Conservation (phyloP, 345 rosid species). For the Ricinus communis region DNA sequence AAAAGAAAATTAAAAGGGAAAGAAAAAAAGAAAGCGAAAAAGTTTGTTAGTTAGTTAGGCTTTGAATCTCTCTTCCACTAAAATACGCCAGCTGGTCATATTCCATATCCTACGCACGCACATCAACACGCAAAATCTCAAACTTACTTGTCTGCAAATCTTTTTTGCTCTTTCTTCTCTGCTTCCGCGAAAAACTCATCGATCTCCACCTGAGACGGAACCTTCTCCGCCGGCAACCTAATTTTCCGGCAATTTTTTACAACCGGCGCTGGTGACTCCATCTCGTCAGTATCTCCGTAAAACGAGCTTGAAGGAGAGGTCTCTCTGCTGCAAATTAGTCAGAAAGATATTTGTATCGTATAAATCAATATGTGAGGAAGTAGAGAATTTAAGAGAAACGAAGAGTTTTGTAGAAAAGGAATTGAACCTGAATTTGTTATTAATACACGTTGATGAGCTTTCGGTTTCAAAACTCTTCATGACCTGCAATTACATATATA, state of each 20-base stretch:
- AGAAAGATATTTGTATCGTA: too few relatives aligned
- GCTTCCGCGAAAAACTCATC: constrained; percentile 40
- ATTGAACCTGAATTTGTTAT: constrained; percentile 49
- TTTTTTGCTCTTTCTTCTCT: constrained; percentile 40
- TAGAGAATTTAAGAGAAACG: not conserved
- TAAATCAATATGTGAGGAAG: not conserved
- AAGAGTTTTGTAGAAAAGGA: not conserved
- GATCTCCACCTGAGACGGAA: constrained; percentile 42
- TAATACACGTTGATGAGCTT: constrained; percentile 41
- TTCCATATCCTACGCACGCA: constrained; percentile 44
- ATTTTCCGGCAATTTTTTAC: not conserved
- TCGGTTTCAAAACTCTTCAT: constrained; percentile 46
- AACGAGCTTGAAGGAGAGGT: constrained; percentile 26
- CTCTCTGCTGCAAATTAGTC: constrained; percentile 27
- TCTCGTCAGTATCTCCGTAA: constrained; percentile 27
- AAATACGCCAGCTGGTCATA: constrained; percentile 17
- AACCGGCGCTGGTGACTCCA: constrained; percentile 20
- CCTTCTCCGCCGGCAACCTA: constrained; percentile 16
- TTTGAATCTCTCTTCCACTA: constrained; percentile 24
- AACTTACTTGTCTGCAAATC: constrained; percentile 56
- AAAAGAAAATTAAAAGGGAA: too few relatives aligned
- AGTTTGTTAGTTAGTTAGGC: constrained; percentile 47
- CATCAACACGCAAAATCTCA: not conserved
- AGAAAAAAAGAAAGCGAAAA: not conserved
- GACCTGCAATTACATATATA: constrained; percentile 28